phyloP scores from a whole-genome alignment of 2,329 filamentous ascomycete genomes.

The Hypoxylon sp. region DNA sequence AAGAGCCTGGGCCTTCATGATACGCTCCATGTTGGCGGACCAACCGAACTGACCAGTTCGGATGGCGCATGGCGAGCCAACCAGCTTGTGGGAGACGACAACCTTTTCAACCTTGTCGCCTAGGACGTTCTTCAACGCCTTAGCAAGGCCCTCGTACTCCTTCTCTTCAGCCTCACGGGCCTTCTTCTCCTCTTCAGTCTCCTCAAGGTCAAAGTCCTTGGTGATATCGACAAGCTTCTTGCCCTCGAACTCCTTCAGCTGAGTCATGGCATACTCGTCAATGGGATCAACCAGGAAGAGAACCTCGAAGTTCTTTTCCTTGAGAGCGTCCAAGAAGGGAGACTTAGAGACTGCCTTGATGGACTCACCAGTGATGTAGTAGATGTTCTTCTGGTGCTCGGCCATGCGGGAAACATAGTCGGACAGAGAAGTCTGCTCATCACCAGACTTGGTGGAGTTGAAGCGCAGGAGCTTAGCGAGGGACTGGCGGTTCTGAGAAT shows the following conservation, averaged over 20 bases:
- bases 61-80: conserved; percentile 95
- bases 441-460: conserved; percentile 98
- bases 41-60: conserved; percentile 99
- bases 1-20: conserved; percentile 99
- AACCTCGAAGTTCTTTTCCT: conserved; percentile 99
- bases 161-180: conserved; percentile 96
- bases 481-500: conserved; percentile 92
- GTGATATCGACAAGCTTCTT: conserved; percentile 99
- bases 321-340: conserved; percentile 98
- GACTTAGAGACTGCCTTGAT: conserved; percentile 98
- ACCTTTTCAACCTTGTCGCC: conserved; percentile 99
- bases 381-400: conserved; percentile 99
- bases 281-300: conserved; percentile 99
- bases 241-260: conserved; percentile 99
- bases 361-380: conserved; percentile 99
- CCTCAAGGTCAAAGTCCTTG: conserved; percentile 99
- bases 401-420: conserved; percentile 99
- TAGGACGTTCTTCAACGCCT: conserved; percentile 98
- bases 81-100: conserved; percentile 97
- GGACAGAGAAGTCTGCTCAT: conserved; percentile 92
- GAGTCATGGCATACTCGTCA: conserved; percentile 99
- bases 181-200: conserved; percentile 99
- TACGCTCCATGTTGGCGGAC: conserved; percentile 99
- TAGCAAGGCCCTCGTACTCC: conserved; percentile 94
- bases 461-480: conserved; percentile 99